These are phyloP conservation scores for Geranium incanum DNA, from an alignment of 441 rosid genomes.

Conservation along the genomic window DNA sequence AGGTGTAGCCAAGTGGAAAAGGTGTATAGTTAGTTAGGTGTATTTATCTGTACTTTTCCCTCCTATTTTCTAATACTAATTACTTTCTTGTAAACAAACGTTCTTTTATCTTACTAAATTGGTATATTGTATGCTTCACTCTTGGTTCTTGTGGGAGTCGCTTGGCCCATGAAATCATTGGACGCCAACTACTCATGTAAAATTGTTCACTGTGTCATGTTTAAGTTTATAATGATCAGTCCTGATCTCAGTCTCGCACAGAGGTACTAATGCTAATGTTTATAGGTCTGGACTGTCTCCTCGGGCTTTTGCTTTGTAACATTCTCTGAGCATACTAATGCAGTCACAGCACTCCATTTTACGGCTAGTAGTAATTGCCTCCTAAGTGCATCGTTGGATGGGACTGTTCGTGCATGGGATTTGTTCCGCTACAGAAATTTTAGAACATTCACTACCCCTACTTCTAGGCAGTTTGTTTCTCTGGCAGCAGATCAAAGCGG, in stretches of 20 bases:
- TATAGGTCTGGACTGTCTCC: constrained; percentile 88
- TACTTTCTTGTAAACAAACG: background rate
- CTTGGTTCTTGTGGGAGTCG: background rate
- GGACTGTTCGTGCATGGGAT: constrained; percentile 99
- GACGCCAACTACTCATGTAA: background rate
- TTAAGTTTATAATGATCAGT: background rate
- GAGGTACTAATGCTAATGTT: constrained; percentile 20
- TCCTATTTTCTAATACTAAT: background rate
- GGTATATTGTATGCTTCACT: background rate
- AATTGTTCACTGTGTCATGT: background rate
- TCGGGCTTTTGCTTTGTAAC: constrained; percentile 96
- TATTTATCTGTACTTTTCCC: too few species aligned
- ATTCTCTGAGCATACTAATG: constrained; percentile 90
- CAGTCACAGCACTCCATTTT: constrained; percentile 90
- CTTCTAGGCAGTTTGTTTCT: constrained; percentile 91
- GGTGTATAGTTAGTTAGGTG: too few species aligned
- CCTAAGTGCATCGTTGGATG: constrained; percentile 88
- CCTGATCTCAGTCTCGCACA: constrained; percentile 6
- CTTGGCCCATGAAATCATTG: background rate
- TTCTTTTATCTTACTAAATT: background rate
- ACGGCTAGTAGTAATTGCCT: constrained; percentile 87
- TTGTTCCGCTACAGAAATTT: constrained; percentile 81
- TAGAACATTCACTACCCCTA: constrained; percentile 88
- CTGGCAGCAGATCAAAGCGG: constrained; percentile 87
- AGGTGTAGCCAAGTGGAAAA: too few species aligned